phyloP scores from a whole-genome alignment of 1,284 basidiomycete genomes.

The Porogramme epimiltina region DNA sequence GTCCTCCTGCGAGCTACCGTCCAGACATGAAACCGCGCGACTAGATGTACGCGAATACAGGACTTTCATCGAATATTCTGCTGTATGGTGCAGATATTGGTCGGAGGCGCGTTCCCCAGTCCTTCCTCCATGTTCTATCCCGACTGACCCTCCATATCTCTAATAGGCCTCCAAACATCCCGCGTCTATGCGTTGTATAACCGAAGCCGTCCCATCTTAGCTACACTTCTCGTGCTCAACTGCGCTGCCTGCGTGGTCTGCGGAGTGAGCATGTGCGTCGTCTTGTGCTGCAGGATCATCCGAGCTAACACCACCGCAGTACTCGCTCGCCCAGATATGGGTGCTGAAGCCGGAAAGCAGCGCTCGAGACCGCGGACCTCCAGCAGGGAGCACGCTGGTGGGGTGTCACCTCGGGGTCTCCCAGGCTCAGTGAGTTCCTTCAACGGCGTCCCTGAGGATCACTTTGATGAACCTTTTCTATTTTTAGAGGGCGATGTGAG shows the following conservation, averaged over 20 bases:
- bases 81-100: neutral
- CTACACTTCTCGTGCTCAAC: neutral
- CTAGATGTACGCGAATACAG: conserved; percentile 5
- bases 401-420: conserved; percentile 6
- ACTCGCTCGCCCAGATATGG: neutral
- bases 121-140: too few relatives aligned
- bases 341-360: too few relatives aligned
- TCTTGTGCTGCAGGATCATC: too few relatives aligned
- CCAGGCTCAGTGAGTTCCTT: conserved; percentile 5
- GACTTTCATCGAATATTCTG: conserved; percentile 7
- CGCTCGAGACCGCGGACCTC: too few relatives aligned
- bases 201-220: neutral
- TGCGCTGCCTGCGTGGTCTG: neutral
- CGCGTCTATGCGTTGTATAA: conserved; percentile 10
- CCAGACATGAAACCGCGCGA: too few relatives aligned
- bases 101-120: conserved; percentile 9
- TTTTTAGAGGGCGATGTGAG: neutral
- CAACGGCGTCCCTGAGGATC: too few relatives aligned
- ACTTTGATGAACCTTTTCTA: too few relatives aligned
- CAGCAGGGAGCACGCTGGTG: too few relatives aligned
- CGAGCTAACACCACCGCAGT: conserved; percentile 2
- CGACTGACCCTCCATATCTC: neutral
- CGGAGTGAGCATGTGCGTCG: neutral
- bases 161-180: conserved; percentile 5
- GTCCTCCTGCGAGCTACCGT: too few relatives aligned